These are phyloP conservation scores for Pseudocercospora pini-densiflorae DNA, from an alignment of 2,329 filamentous ascomycete genomes.

Conservation along the genomic window DNA sequence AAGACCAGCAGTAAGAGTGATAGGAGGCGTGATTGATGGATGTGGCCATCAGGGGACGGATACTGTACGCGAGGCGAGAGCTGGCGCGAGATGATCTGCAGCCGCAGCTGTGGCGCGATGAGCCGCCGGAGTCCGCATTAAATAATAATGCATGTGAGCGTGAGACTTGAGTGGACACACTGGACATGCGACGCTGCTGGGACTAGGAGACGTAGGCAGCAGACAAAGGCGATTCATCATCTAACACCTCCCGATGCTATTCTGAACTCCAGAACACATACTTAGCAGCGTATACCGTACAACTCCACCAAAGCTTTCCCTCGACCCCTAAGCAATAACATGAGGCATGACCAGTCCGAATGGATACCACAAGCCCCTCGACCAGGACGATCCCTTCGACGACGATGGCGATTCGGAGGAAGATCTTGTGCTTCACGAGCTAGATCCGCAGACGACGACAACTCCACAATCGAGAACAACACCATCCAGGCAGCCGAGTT, in stretches of 20 bases:
- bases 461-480: slow-evolving; percentile 15
- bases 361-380: slow-evolving; percentile 58
- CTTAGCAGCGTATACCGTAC: background rate
- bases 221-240: background rate
- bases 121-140: background rate
- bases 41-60: background rate
- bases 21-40: background rate
- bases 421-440: slow-evolving; percentile 77
- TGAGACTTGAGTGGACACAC: background rate
- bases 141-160: slow-evolving; percentile 7
- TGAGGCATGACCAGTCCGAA: slow-evolving; percentile 54
- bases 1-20: background rate
- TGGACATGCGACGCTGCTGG: background rate
- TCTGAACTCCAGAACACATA: background rate
- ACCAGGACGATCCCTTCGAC: slow-evolving; percentile 66
- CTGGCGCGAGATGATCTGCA: background rate
- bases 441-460: slow-evolving; percentile 62
- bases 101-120: background rate
- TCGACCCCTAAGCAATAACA: slow-evolving; percentile 26
- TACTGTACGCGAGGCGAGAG: background rate
- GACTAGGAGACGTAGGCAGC: background rate
- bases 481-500: slow-evolving; percentile 21
- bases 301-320: background rate
- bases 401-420: slow-evolving; percentile 67
- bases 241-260: background rate